Percentiles rank a stretch among this genome's conserved stretches.
These are phyloP conservation scores for Biscutella laevigata DNA, from an alignment of 441 rosid genomes.

Conservation along the genomic window DNA sequence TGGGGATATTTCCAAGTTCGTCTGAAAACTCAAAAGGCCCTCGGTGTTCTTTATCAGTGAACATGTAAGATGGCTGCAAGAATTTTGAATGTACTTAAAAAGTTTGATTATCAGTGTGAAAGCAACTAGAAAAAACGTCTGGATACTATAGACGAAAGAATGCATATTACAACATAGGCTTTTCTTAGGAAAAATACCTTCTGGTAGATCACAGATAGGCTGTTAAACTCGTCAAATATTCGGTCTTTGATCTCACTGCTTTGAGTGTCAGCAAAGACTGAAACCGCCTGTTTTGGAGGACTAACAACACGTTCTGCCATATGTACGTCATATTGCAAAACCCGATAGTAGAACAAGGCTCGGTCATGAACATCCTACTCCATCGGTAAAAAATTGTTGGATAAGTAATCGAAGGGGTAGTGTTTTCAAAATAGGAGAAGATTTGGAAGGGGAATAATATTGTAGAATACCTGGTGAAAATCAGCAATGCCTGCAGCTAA, in stretches of 20 bases:
- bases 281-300: slow-evolving; percentile 98
- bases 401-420: not conserved
- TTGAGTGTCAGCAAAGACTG: slow-evolving; percentile 94
- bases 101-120: too few relatives aligned
- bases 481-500: slow-evolving; percentile 87
- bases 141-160: not conserved
- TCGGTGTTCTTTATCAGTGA: slow-evolving; percentile 86
- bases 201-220: slow-evolving; percentile 86
- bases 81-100: slow-evolving; percentile 10
- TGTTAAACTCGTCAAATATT: slow-evolving; percentile 92
- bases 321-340: slow-evolving; percentile 62
- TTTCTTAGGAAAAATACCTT: slow-evolving; percentile 40
- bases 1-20: slow-evolving; percentile 57
- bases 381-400: slow-evolving; percentile 15
- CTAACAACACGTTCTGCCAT: slow-evolving; percentile 78
- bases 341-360: slow-evolving; percentile 93
- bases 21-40: slow-evolving; percentile 91
- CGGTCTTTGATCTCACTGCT: slow-evolving; percentile 97
- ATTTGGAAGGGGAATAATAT: slow-evolving; percentile 8
- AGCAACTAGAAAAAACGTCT: slow-evolving; percentile 1
- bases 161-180: slow-evolving; percentile 14
- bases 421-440: not conserved
- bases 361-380: slow-evolving; percentile 97
- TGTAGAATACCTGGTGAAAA: slow-evolving; percentile 65
- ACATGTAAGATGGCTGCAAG: slow-evolving; percentile 95